phyloP scores from a whole-genome alignment of 208 protist species.

The Angomonas ambiguus region DNA sequence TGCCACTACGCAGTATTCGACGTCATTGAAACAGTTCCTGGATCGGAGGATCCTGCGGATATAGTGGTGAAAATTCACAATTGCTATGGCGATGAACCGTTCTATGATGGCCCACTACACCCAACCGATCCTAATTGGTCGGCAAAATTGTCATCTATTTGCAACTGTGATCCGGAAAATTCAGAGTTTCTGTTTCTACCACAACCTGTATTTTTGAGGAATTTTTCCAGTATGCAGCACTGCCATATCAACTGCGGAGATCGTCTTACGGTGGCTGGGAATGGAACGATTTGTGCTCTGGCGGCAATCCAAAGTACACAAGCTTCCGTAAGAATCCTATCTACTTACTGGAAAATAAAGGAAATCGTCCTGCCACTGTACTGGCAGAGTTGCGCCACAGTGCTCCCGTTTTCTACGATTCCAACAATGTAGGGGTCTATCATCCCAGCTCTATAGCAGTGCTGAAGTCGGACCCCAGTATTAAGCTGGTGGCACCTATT shows the following conservation, averaged over 20 bases:
- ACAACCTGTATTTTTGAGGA: slow-evolving; percentile 65
- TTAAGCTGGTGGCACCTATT: slow-evolving; percentile 48
- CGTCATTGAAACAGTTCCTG: slow-evolving; percentile 55
- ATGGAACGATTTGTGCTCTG: slow-evolving; percentile 54
- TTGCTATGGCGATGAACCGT: slow-evolving; percentile 36
- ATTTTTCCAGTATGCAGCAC: slow-evolving; percentile 73
- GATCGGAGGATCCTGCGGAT: slow-evolving; percentile 38
- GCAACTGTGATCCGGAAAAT: slow-evolving; percentile 33
- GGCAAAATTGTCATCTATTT: slow-evolving; percentile 43
- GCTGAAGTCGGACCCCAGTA: slow-evolving; percentile 40
- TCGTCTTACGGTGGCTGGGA: slow-evolving; percentile 51
- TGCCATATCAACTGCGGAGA: slow-evolving; percentile 86
- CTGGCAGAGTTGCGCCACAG: slow-evolving; percentile 68
- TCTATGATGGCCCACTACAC: slow-evolving; percentile 59
- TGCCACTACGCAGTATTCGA: slow-evolving; percentile 68
- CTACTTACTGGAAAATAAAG: slow-evolving; percentile 79
- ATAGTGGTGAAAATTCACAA: slow-evolving; percentile 74
- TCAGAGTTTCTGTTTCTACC: slow-evolving; percentile 63
- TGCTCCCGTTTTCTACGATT: slow-evolving; percentile 45
- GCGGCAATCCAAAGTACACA: slow-evolving; percentile 75
- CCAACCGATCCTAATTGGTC: slow-evolving; percentile 51
- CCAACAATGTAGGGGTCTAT: slow-evolving; percentile 67
- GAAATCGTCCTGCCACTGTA: slow-evolving; percentile 48
- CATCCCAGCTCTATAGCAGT: slow-evolving; percentile 67
- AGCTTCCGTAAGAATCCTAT: slow-evolving; percentile 86